A percentile compares a stretch with the other conserved stretches of the same genome.
These are phyloP conservation scores for Candida patagonica DNA, from an alignment of 805 yeast species.

Conservation along the genomic window DNA sequence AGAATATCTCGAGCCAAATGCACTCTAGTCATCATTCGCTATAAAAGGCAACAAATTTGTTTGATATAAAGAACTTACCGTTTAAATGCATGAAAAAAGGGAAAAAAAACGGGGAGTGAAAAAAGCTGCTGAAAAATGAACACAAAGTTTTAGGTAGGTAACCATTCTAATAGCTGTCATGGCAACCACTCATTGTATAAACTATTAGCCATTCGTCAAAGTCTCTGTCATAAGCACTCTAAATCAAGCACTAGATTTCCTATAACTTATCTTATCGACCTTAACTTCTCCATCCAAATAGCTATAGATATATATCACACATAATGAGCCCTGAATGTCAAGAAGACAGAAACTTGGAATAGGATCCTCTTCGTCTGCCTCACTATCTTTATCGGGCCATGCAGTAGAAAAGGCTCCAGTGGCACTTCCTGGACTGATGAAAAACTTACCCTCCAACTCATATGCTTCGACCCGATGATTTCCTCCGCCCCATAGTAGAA, in stretches of 20 bases:
- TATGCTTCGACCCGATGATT: constrained; percentile 90
- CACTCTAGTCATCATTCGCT: constrained; percentile 85
- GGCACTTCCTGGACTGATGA: constrained; percentile 94
- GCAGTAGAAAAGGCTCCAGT: constrained; percentile 80
- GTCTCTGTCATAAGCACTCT: too few relatives aligned
- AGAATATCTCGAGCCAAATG: constrained; percentile 96
- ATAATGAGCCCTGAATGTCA: constrained; percentile 71
- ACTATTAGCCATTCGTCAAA: too few relatives aligned
- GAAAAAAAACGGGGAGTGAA: constrained; percentile 1
- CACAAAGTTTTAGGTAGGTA: neutral
- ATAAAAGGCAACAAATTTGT: constrained; percentile 12
- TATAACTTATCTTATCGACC: constrained; percentile 75
- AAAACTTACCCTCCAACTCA: constrained; percentile 83
- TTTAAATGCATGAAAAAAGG: constrained; percentile 5
- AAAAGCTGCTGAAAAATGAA: neutral
- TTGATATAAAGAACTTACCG: constrained; percentile 17
- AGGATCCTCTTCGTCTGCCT: constrained; percentile 22
- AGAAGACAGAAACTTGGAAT: constrained; percentile 82
- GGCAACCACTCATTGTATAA: neutral
- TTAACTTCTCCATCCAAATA: constrained; percentile 72
- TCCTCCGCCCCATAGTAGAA: constrained; percentile 78
- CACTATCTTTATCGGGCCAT: constrained; percentile 48
- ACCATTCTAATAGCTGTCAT: neutral
- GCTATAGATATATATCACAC: constrained; percentile 81
- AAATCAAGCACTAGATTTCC: constrained; percentile 29